Conservation (phyloP, 169 alveolate genomes). For the Plasmodium blacklocki region DNA sequence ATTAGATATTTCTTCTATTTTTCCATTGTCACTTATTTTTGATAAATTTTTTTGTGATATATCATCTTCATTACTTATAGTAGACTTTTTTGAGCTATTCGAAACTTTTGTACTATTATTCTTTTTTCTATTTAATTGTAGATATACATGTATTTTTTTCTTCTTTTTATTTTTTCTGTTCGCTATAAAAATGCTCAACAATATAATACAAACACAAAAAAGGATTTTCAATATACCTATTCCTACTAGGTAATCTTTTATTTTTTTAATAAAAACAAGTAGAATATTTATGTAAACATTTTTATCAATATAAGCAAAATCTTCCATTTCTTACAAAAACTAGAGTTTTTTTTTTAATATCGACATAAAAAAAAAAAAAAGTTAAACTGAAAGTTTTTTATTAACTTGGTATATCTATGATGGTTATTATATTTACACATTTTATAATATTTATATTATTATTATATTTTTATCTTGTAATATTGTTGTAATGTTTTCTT, state of each 20-base stretch:
- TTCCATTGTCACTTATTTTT: constrained; percentile 2
- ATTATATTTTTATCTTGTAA: no score
- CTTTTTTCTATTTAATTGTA: constrained; percentile 28
- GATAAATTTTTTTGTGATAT: constrained; percentile 1
- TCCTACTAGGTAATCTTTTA: constrained; percentile 44
- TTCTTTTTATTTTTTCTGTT: constrained; percentile 55
- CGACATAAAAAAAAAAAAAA: no score
- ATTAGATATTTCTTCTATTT: constrained; percentile 22
- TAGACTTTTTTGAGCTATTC: constrained; percentile 6
- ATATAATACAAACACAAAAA: constrained; percentile 57
- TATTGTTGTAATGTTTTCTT: not conserved
- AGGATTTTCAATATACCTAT: constrained; percentile 38
- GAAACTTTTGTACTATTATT: not conserved
- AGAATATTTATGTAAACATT: constrained; percentile 68
- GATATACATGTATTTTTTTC: constrained; percentile 46
- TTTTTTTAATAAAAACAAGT: constrained; percentile 25
- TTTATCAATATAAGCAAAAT: constrained; percentile 69
- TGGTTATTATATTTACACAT: no score
- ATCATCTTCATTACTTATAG: constrained; percentile 25
- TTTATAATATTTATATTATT: no score
- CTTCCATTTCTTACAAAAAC: constrained; percentile 66
- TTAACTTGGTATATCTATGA: no score
- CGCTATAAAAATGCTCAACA: constrained; percentile 55
- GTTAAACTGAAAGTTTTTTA: no score
- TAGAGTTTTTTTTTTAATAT: not conserved